Evolutionary conservation across 2,329 filamentous ascomycete species (phyloP).

Genomic region (Chrysoporthe puriensis): DNA sequence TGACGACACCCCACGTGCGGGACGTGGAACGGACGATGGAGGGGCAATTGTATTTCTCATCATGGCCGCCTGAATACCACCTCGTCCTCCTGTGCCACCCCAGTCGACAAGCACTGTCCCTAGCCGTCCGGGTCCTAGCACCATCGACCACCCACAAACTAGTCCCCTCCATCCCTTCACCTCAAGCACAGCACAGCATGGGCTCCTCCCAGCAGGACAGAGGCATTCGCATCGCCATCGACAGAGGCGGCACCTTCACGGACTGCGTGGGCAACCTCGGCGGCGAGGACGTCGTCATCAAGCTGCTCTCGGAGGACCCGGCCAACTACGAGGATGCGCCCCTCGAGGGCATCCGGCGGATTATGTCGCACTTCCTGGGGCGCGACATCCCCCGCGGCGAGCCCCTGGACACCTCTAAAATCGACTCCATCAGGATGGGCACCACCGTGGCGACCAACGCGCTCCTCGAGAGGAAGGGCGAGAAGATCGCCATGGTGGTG

Average conservation of each 20-base stretch:
- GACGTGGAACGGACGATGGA: not conserved
- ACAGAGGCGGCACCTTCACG: slow-evolving; percentile 87
- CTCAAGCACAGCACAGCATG: slow-evolving; percentile 37
- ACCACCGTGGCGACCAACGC: slow-evolving; percentile 95
- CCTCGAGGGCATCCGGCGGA: slow-evolving; percentile 84
- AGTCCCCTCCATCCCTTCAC: too few relatives aligned
- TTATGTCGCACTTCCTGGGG: slow-evolving; percentile 77
- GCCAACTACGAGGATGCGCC: slow-evolving; percentile 90
- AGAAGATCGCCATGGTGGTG: slow-evolving; percentile 84
- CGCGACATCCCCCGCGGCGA: slow-evolving; percentile 79
- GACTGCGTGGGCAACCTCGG: slow-evolving; percentile 84
- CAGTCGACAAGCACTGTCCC: too few relatives aligned
- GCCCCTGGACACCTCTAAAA: slow-evolving; percentile 77
- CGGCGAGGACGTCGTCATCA: slow-evolving; percentile 41
- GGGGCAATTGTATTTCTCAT: not conserved
- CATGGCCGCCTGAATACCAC: not conserved
- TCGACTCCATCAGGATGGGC: slow-evolving; percentile 93
- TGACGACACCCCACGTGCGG: slow-evolving; percentile 11
- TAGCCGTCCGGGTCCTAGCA: not conserved
- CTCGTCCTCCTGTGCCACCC: too few relatives aligned
- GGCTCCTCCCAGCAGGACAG: slow-evolving; percentile 44
- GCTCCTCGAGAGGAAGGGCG: slow-evolving; percentile 85
- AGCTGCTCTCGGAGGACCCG: slow-evolving; percentile 84
- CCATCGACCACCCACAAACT: too few relatives aligned
- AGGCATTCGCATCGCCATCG: slow-evolving; percentile 76